A percentile compares a stretch with the other conserved stretches of the same genome.
These are phyloP conservation scores for Persicaria maculosa DNA, from an alignment of 148 eudicot genomes.

Conservation along the genomic window DNA sequence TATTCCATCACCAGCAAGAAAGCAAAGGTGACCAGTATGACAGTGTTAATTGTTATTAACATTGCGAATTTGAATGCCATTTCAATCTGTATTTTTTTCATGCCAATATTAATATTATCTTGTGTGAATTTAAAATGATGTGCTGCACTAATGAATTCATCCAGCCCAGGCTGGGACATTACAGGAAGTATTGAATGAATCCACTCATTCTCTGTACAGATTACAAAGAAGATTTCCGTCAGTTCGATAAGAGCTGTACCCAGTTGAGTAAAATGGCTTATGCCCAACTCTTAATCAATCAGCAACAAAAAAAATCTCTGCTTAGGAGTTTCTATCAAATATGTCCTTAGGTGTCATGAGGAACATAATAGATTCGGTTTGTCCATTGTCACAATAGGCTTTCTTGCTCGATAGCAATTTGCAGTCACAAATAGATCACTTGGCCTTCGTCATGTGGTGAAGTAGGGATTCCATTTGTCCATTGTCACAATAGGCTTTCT, in stretches of 20 bases:
- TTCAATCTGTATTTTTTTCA: not conserved
- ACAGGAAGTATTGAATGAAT: not conserved
- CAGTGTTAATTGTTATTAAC: not conserved
- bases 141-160: not conserved
- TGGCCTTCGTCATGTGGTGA: constrained; percentile 8
- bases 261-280: not conserved
- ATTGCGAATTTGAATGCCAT: not conserved
- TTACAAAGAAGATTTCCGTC: not conserved
- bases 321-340: not conserved
- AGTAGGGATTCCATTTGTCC: constrained; percentile 56
- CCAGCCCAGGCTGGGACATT: not conserved
- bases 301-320: not conserved
- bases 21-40: constrained; percentile 1
- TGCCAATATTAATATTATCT: not conserved
- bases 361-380: not conserved
- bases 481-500: constrained; percentile 27
- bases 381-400: no score
- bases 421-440: not conserved
- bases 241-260: not conserved
- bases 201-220: constrained; percentile 4
- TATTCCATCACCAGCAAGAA: constrained; percentile 10
- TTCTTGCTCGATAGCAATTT: not conserved
- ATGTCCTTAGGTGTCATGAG: not conserved
- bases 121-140: not conserved
- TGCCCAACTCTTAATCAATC: not conserved